phyloP scores from a whole-genome alignment of 805 yeast genomes.

The Yamadazyma sp. region DNA sequence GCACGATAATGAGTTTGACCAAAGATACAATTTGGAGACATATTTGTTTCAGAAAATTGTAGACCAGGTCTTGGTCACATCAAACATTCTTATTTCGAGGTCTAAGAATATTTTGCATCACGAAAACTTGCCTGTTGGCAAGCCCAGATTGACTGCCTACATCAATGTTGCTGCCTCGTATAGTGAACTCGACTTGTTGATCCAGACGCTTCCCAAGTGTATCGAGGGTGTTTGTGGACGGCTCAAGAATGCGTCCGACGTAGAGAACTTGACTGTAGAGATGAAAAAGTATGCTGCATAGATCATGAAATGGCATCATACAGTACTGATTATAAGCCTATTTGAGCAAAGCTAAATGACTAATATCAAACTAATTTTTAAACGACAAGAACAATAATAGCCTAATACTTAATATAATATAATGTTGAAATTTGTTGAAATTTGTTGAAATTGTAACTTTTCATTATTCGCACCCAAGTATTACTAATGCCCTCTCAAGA shows the following conservation, averaged over 20 bases:
- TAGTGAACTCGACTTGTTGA: slow-evolving; percentile 27
- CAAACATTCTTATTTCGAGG: slow-evolving; percentile 62
- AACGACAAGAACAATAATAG: too few relatives aligned
- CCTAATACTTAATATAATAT: too few relatives aligned
- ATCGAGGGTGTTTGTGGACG: slow-evolving; percentile 23
- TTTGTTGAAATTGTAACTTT: too few relatives aligned
- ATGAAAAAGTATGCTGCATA: slow-evolving; percentile 21
- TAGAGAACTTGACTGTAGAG: slow-evolving; percentile 28
- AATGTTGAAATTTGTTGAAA: too few relatives aligned
- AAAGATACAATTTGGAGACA: slow-evolving; percentile 51
- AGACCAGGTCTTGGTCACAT: slow-evolving; percentile 50
- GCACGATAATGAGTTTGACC: slow-evolving; percentile 41
- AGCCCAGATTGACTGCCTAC: slow-evolving; percentile 38
- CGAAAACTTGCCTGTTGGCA: slow-evolving; percentile 61
- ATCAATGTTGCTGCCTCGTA: slow-evolving; percentile 28
- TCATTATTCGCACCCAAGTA: slow-evolving; percentile 12
- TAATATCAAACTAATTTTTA: too few relatives aligned
- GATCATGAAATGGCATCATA: too few relatives aligned
- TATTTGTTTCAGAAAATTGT: slow-evolving; percentile 66
- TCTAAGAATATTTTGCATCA: slow-evolving; percentile 64
- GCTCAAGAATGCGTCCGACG: slow-evolving; percentile 24
- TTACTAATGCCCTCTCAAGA: slow-evolving; percentile 8
- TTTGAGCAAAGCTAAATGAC: too few relatives aligned
- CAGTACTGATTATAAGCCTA: too few relatives aligned
- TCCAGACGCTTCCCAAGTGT: slow-evolving; percentile 22